These are phyloP conservation scores for Henckelia pumila DNA, from an alignment of 257 asterid genomes.

Conservation along the genomic window DNA sequence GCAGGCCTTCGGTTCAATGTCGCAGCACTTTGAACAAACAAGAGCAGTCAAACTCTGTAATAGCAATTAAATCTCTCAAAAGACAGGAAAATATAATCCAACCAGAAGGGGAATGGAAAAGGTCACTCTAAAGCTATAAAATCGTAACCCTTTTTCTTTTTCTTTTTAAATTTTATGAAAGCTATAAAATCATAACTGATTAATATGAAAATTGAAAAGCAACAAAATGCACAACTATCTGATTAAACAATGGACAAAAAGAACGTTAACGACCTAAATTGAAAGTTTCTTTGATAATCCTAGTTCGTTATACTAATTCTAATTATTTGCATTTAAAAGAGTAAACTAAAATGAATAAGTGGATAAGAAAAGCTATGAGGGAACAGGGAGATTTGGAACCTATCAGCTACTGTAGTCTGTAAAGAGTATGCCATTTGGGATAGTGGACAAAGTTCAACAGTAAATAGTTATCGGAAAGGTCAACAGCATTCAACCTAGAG, in stretches of 20 bases:
- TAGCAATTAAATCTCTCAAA: slow-evolving; percentile 2
- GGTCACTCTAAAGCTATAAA: not conserved
- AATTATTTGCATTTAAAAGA: not conserved
- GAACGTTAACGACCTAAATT: not conserved
- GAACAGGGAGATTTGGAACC: slow-evolving; percentile 3
- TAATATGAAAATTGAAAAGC: slow-evolving; percentile 7
- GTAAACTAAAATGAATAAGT: not conserved
- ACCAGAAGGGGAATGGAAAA: not conserved
- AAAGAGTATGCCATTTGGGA: not conserved
- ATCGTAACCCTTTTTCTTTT: no score
- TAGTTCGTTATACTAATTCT: not conserved
- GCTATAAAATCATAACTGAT: slow-evolving; percentile 2
- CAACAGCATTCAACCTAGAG: not conserved
- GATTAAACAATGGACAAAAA: not conserved
- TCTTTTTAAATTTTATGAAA: no score
- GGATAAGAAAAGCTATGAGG: not conserved
- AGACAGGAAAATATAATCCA: not conserved
- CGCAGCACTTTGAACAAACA: slow-evolving; percentile 17
- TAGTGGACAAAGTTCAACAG: not conserved
- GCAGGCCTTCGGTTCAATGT: slow-evolving; percentile 15
- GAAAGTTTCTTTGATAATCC: not conserved
- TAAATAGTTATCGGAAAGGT: not conserved
- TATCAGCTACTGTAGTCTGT: slow-evolving; percentile 1
- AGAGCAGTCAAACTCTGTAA: not conserved
- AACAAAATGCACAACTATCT: not conserved